These are phyloP conservation scores for Saururus chinensis DNA, from an alignment of 164 flowering plant species.

Conservation along the genomic window DNA sequence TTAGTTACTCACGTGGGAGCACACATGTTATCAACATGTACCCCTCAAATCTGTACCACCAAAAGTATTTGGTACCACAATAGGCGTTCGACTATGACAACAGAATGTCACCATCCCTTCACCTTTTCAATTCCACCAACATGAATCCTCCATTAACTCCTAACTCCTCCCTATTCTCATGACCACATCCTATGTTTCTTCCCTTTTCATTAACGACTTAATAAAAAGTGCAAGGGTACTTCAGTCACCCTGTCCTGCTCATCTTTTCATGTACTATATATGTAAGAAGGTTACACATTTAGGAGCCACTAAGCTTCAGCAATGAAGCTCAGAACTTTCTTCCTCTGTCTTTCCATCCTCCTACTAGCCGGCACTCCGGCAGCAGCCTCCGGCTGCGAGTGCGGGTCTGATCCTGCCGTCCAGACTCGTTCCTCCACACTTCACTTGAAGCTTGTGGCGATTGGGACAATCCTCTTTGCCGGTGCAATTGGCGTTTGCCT, in stretches of 20 bases:
- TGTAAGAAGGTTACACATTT: background rate
- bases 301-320: background rate
- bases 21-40: no score
- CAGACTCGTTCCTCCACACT: slow-evolving; percentile 11
- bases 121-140: background rate
- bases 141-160: background rate
- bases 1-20: no score
- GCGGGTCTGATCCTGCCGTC: background rate
- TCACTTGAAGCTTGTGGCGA: slow-evolving; percentile 14
- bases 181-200: slow-evolving; percentile 1
- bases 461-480: slow-evolving; percentile 17
- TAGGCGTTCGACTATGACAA: background rate
- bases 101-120: slow-evolving; percentile 1
- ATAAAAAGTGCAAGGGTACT: background rate
- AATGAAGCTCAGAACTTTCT: slow-evolving; percentile 2
- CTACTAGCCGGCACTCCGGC: background rate
- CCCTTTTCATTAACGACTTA: background rate
- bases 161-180: background rate
- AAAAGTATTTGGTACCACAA: no score
- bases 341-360: background rate
- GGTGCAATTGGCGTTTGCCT: slow-evolving; percentile 19
- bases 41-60: no score
- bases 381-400: background rate
- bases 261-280: background rate
- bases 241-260: background rate